Evolutionary conservation across 495 filamentous ascomycete species (phyloP), one percentile per base, ranked within the genome.

Genomic region (Arthonia radiata): DNA sequence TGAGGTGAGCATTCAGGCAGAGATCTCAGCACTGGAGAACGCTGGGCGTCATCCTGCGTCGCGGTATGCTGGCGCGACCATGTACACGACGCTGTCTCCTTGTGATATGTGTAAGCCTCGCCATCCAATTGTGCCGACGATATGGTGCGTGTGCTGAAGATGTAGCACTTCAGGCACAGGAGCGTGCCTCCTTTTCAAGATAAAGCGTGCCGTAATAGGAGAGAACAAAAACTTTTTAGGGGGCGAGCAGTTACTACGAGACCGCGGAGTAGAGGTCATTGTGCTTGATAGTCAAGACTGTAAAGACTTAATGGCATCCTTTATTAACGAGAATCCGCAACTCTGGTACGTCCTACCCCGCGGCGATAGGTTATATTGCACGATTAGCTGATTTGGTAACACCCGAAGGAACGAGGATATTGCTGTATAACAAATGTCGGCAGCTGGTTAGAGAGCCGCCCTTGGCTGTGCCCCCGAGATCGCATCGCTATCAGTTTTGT

Each of bases 41-140:
- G 70, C 75, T 0, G 78, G 78, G 21, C 69, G 76, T 29, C 59
- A 80, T 21, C 66, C 71, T 19, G 74, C 71, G 8, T 60, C 59
- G 1, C 61, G 61, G 12, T 86, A 83, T 47, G 49, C 56, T 35
- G 71, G 73, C 23, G 56, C 66, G 22, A 86, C 78, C 4, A 81
- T 86, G 71, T 86, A 77, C 47, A 86, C 77, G 5, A 83, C 79
- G 1, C 52, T 89, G 3, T 82, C 77, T 9, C 79, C 76, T 1
- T 90, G 79, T 42, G 71, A 81, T 42, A 86, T 86, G 77, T 83
- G 75, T n/a, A n/a, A n/a, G n/a, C n/a, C n/a, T n/a, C n/a, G n/a
- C n/a, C n/a, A n/a, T n/a, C n/a, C n/a, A n/a, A n/a, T n/a, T n/a
- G n/a, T n/a, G n/a, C n/a, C n/a, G n/a, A n/a, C n/a, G n/a, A n/a